A percentile compares a stretch with the other conserved stretches of the same genome.
Evolutionary conservation across 805 yeast species (phyloP).

Genomic region (Saccharomycopsis babjevae): DNA sequence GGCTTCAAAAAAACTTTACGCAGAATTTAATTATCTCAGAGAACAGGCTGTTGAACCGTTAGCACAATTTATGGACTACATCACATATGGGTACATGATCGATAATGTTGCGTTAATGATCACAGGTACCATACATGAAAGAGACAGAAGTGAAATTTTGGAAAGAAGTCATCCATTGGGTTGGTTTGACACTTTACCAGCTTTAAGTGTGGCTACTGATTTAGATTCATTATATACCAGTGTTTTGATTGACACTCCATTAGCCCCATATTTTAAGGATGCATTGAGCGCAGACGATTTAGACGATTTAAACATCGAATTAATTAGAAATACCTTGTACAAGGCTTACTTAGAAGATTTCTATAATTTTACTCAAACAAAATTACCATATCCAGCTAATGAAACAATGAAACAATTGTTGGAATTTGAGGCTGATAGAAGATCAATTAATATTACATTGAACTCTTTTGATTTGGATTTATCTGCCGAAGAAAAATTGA

Average conservation of each 20-base stretch:
- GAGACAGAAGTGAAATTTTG: constrained; percentile 82
- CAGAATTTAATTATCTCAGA: constrained; percentile 77
- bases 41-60: constrained; percentile 76
- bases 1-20: constrained; percentile 62
- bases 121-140: constrained; percentile 92
- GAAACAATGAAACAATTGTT: constrained; percentile 73
- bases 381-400: constrained; percentile 64
- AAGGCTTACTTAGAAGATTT: constrained; percentile 91
- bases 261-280: constrained; percentile 91
- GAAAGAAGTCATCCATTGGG: constrained; percentile 94
- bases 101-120: constrained; percentile 94
- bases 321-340: constrained; percentile 83
- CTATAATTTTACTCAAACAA: constrained; percentile 46
- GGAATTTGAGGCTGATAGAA: constrained; percentile 88
- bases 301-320: constrained; percentile 92
- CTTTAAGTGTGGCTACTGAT: constrained; percentile 89
- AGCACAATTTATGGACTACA: constrained; percentile 78
- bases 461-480: constrained; percentile 83
- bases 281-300: constrained; percentile 76
- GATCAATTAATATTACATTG: constrained; percentile 83
- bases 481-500: constrained; percentile 56
- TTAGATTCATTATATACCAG: constrained; percentile 86
- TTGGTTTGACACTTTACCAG: constrained; percentile 96
- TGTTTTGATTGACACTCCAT: constrained; percentile 91
- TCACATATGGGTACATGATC: constrained; percentile 95